Base-by-base conservation (phyloP, 2,329 filamentous ascomycete species). In the Alternaria sp. region DNA sequence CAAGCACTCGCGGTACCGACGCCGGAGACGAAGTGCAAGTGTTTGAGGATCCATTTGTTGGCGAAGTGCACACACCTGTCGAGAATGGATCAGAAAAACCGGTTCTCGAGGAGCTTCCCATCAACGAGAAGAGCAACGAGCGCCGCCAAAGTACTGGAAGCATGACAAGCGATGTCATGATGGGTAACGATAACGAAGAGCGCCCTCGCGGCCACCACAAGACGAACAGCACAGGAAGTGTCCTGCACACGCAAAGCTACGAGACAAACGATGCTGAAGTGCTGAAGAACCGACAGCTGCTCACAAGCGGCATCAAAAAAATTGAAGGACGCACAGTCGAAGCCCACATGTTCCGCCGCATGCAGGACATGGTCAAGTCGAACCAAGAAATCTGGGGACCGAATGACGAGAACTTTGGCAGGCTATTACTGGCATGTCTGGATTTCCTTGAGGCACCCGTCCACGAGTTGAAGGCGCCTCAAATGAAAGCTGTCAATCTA, bases 271-370 rank as follows among this genome's bases (percentile, higher is more conserved):
- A 76, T 55, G 71, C 78, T n/a, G 80, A 81, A 74, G 81, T 77
- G 43, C 75, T 79, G 60, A 83, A 80, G 67, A 84, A 79, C 66
- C 81, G 77, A 8, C 87, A 90, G 47, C 83, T 94, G 23, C 84
- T 95, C 6, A 87, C 90, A 30, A 93, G 91, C 70, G 92, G 90
- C 54, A 91, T 94, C 69, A 83, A 88, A 55, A 91, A 91, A 67
- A 90, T 94, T 69, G 89, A 89, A 69, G 85, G 87, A 28, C 88
- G 88, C 71, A 88, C 88, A 1, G 86, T 95, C n/a, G 92, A 94
- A 74, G 91, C 92, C 4, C 91, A 93, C 74, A 91, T 91, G 60
- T 93, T 94, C 84, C 88, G 91, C 57, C 91, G 92, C 73, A 83
- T 94, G 52, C 91, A 94, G 77, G 89, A 89, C 43, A 86, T 93